Conservation (phyloP, 1,139 yeast genomes). For the Scheffersomyces lignicola region DNA sequence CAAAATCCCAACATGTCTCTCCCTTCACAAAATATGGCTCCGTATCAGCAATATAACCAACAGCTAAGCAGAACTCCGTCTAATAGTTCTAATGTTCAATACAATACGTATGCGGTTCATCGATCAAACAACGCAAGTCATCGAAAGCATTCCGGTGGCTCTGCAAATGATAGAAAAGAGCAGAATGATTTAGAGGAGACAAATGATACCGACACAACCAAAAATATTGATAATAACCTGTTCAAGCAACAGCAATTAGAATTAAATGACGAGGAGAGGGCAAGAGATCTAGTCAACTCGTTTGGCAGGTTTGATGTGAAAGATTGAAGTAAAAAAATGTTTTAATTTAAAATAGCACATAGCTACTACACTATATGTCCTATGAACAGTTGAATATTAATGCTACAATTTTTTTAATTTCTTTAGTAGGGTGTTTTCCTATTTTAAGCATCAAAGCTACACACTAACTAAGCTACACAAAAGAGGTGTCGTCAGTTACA, state of each 20-base stretch:
- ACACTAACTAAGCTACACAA: too few species aligned
- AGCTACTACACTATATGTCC: too few species aligned
- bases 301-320: conserved; percentile 10
- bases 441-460: too few species aligned
- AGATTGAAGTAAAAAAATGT: too few species aligned
- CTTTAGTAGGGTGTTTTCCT: too few species aligned
- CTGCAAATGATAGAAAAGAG: neutral
- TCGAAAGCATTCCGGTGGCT: conserved; percentile 2
- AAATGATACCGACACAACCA: too few species aligned
- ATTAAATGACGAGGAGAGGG: conserved; percentile 21
- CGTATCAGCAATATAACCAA: neutral
- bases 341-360: too few species aligned
- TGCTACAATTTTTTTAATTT: too few species aligned
- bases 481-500: too few species aligned
- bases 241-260: conserved; percentile 4
- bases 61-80: neutral
- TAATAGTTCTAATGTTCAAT: neutral
- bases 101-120: neutral
- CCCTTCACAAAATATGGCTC: neutral
- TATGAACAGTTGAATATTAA: too few species aligned
- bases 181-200: too few species aligned
- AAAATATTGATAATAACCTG: neutral
- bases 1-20: neutral
- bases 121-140: conserved; percentile 2
- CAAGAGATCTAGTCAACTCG: conserved; percentile 24